Evolutionary conservation across 257 asterid genomes (phyloP).

Genomic region (Phtheirospermum japonicum): DNA sequence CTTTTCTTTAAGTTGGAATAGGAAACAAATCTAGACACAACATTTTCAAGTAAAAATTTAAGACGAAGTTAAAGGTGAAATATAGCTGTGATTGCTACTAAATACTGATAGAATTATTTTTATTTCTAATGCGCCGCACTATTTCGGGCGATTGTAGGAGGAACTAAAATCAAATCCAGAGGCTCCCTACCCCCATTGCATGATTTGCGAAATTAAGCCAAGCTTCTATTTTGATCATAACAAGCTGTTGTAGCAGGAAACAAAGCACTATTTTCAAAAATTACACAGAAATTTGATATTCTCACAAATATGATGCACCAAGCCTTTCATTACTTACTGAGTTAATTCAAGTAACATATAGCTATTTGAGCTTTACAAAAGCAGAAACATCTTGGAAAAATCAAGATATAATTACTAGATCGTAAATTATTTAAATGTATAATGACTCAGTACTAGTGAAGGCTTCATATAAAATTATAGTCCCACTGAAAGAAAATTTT

Average conservation of each 20-base stretch:
- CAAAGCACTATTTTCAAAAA: not conserved
- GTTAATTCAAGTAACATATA: not conserved
- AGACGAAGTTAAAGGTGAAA: not conserved
- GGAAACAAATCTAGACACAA: no score
- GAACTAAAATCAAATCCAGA: not conserved
- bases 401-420: no score
- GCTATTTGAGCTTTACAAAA: no score
- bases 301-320: not conserved
- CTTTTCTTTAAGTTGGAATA: not conserved
- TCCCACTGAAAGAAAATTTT: not conserved
- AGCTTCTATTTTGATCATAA: not conserved
- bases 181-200: not conserved
- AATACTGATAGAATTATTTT: not conserved
- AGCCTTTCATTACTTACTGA: not conserved
- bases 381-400: no score
- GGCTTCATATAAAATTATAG: not conserved
- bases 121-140: not conserved
- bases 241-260: not conserved
- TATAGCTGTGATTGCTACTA: no score
- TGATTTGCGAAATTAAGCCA: not conserved
- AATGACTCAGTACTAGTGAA: not conserved
- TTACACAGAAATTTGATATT: not conserved
- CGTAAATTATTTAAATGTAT: no score
- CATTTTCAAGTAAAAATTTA: not conserved
- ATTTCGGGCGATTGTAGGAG: not conserved